Conservation (phyloP, 495 filamentous ascomycete species). For the Penicillium antarcticum region DNA sequence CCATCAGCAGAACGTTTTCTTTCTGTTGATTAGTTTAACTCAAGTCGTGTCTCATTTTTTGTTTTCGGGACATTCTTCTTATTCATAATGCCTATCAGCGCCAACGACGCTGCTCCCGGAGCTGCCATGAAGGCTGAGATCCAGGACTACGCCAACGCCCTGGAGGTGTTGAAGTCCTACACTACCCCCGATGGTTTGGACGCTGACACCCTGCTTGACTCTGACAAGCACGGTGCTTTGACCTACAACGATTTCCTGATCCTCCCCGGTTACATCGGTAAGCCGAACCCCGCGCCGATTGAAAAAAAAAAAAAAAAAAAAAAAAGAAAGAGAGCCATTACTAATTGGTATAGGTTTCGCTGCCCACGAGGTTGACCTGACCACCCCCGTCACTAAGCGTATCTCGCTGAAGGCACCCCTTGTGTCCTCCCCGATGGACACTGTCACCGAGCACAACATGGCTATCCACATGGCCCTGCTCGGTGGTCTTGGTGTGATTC, state of each 20-base stretch:
- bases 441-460: constrained; percentile 98
- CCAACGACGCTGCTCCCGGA: constrained; percentile 52
- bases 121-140: constrained; percentile 45
- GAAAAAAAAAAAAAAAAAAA: neutral
- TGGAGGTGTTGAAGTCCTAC: constrained; percentile 76
- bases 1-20: constrained; percentile 49
- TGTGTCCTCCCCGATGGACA: constrained; percentile 98
- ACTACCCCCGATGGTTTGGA: constrained; percentile 76
- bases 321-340: constrained; percentile 8
- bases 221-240: constrained; percentile 81
- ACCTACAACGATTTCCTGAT: constrained; percentile 79
- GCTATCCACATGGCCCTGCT: constrained; percentile 98
- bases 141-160: constrained; percentile 61
- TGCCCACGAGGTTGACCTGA: constrained; percentile 82
- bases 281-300: constrained; percentile 11
- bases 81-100: constrained; percentile 65
- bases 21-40: constrained; percentile 42
- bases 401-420: constrained; percentile 93
- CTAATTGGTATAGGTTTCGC: constrained; percentile 62
- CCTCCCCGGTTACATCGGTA: constrained; percentile 65
- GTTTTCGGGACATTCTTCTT: constrained; percentile 16
- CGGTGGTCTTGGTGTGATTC: constrained; percentile 93
- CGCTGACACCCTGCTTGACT: constrained; percentile 78
- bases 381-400: constrained; percentile 88
- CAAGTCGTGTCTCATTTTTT: constrained; percentile 6